Percentiles rank a stretch among this genome's conserved stretches.
Conservation (phyloP, 2,329 filamentous ascomycete species). For the Pseudocercospora eumusae region DNA sequence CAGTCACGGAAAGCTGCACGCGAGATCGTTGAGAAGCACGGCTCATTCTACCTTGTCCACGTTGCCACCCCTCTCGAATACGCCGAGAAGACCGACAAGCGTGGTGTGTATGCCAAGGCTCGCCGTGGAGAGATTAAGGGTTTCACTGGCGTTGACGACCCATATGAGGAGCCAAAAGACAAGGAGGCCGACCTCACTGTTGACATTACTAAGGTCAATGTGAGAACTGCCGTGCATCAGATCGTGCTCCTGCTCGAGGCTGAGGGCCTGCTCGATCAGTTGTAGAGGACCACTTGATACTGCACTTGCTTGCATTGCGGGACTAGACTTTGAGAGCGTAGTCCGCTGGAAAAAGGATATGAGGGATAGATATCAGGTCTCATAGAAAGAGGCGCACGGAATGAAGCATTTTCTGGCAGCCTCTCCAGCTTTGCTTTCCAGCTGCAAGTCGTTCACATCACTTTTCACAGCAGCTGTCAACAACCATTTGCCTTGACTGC, state of each 20-base stretch:
- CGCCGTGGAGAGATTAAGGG: constrained; percentile 91
- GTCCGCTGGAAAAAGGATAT: neutral
- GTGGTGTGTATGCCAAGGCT: constrained; percentile 83
- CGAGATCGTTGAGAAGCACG: constrained; percentile 82
- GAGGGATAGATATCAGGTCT: neutral
- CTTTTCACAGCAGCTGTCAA: too few species aligned
- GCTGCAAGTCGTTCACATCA: neutral
- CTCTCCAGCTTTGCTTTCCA: neutral
- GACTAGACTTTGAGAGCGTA: neutral
- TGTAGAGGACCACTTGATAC: constrained; percentile 34
- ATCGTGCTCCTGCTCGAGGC: constrained; percentile 92
- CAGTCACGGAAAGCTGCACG: constrained; percentile 72
- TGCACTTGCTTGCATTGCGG: neutral
- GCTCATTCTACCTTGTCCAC: constrained; percentile 92
- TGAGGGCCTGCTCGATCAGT: constrained; percentile 77
- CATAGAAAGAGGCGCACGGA: neutral
- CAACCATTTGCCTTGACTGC: too few species aligned
- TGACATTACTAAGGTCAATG: constrained; percentile 80
- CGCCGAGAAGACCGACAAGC: constrained; percentile 92
- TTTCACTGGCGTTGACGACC: constrained; percentile 97
- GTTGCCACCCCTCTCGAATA: constrained; percentile 90
- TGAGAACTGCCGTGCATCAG: constrained; percentile 93
- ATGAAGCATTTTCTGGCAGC: neutral
- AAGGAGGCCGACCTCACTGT: constrained; percentile 84
- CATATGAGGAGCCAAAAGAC: constrained; percentile 82